A percentile compares a stretch with the other conserved stretches of the same genome.
Evolutionary conservation across 225 moss, liverwort and hornwort genomes (phyloP).

Genomic region (Straminergon stramineum): DNA sequence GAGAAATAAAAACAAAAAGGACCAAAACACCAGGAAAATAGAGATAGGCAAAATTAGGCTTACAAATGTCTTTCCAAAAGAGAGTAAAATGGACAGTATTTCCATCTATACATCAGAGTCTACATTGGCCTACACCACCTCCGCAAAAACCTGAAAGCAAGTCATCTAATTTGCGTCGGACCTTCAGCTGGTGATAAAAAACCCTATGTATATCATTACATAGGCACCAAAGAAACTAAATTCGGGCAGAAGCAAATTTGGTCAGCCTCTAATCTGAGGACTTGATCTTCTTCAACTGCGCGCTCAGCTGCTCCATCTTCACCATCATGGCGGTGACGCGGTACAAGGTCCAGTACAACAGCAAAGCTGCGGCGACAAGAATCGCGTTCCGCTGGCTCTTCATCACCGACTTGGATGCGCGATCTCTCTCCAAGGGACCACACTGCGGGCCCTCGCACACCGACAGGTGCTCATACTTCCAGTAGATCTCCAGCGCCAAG

Average conservation of each 20-base stretch:
- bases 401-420: constrained; percentile 41
- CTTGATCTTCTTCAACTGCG: constrained; percentile 44
- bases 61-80: neutral
- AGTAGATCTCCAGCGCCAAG: constrained; percentile 58
- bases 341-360: constrained; percentile 56
- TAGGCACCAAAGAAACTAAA: neutral
- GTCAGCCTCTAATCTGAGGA: constrained; percentile 14
- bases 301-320: constrained; percentile 48
- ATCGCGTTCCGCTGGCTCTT: constrained; percentile 63
- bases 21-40: neutral
- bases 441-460: constrained; percentile 42
- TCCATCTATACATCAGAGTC: constrained; percentile 15
- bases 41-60: neutral
- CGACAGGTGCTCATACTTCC: constrained; percentile 47
- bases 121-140: neutral
- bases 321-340: constrained; percentile 52
- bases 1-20: too few relatives aligned
- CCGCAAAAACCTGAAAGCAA: neutral
- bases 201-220: neutral
- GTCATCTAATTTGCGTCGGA: neutral
- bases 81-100: neutral
- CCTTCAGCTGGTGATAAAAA: neutral
- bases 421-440: constrained; percentile 39
- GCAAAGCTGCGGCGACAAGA: constrained; percentile 34
- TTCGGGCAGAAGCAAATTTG: neutral